Evolutionary conservation across 768 basidiomycete genomes (phyloP), one percentile per base, ranked within the genome.

Genomic region (Pleurotus pulmonarius): DNA sequence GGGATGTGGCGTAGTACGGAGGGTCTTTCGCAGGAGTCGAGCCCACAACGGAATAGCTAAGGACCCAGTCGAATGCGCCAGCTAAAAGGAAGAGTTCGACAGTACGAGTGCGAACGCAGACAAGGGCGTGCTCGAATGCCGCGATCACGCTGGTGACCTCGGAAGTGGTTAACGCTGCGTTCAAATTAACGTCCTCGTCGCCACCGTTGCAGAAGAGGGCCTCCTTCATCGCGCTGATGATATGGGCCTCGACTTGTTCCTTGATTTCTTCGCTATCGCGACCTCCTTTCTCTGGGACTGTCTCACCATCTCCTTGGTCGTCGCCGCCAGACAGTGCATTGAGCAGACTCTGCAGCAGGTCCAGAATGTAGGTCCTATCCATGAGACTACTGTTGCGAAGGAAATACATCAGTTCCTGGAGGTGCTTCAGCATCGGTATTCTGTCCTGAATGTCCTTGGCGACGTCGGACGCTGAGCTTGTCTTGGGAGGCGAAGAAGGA

Each of bases 31-130:
- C 16, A 9, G 38, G 13, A 7, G 48, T 37, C 6, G 37, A 12
- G 3, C 4, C 5, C 9, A 52, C 38, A 22, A 40, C 20, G 16
- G 34, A 20, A 16, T 38, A 20, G 4, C 15, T 52, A 13, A 52
- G 20, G 8, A 29, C 11, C 37, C 34, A 52, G 26, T 61, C 58
- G 7, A 60, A 44, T 29, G 56, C 62, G 11, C 22, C 38, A 8
- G 58, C 60, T 45, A 56, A 34, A 11, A 61, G 40, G 48, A 61
- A 61, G 5, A 63, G 26, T 20, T 53, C 46, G n/a, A 52, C 53
- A 24, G 38, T 49, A 15, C 11, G 11, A 8, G 41, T 43, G 37
- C 58, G 38, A 22, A 38, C 37, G 29, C 43, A 55, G 34, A 59
- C 16, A 16, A 56, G 26, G 18, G 34, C 47, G 46, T 57, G 59